Percentiles rank a stretch among this genome's conserved stretches.
phyloP scores from a whole-genome alignment of 2,329 filamentous ascomycete species.

The Phaeophleospora eucalypticola region DNA sequence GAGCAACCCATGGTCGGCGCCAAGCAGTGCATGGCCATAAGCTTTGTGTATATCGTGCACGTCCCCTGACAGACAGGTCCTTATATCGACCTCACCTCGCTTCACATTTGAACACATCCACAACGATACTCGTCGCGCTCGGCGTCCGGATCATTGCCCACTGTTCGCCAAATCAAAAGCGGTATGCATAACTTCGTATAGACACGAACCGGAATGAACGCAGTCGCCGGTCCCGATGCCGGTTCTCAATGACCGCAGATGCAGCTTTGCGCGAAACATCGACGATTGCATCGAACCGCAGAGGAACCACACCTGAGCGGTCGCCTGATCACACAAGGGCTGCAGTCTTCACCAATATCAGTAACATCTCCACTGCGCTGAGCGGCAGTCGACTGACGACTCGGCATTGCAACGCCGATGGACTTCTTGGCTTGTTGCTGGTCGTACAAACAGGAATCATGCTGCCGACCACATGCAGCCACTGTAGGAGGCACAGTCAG shows the following conservation, averaged over 20 bases:
- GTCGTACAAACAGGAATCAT: too few relatives aligned
- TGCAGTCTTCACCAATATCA: too few relatives aligned
- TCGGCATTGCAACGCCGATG: not conserved
- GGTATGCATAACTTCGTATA: not conserved
- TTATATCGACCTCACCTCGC: not conserved
- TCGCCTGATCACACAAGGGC: not conserved
- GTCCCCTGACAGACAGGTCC: not conserved
- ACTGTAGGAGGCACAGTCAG: not conserved
- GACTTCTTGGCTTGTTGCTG: not conserved
- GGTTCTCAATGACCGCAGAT: not conserved
- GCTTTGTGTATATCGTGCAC: not conserved
- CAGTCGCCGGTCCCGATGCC: not conserved
- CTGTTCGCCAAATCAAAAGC: not conserved
- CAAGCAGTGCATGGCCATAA: not conserved
- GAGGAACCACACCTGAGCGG: not conserved
- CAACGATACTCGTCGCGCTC: too few relatives aligned
- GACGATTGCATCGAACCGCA: not conserved
- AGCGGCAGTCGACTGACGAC: not conserved
- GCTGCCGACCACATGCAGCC: too few relatives aligned
- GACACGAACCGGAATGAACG: not conserved
- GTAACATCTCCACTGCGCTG: not conserved
- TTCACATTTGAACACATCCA: too few relatives aligned
- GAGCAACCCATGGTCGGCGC: not conserved
- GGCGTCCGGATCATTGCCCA: too few relatives aligned
- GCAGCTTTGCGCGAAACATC: not conserved